Percentiles rank a stretch among this genome's conserved stretches.
These are phyloP conservation scores for Fusarium armeniacum DNA, from an alignment of 2,329 filamentous ascomycete genomes.

Conservation along the genomic window DNA sequence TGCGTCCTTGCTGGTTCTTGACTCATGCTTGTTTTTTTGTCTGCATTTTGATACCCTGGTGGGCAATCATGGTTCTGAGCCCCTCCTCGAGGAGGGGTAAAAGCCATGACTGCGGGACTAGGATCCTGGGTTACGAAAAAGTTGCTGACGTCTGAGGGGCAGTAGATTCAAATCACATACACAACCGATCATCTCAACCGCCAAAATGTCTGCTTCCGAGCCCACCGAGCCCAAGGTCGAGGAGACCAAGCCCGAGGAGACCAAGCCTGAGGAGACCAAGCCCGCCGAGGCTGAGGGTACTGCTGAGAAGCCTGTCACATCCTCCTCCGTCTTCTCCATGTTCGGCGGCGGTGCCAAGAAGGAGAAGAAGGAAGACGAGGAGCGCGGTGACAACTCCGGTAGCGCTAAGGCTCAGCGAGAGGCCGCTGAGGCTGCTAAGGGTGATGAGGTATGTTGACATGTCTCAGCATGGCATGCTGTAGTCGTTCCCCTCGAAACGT, in stretches of 20 bases:
- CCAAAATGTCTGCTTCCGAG: slow-evolving; percentile 64
- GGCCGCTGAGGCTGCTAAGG: slow-evolving; percentile 70
- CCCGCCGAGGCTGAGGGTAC: slow-evolving; percentile 39
- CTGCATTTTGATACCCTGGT: slow-evolving; percentile 12
- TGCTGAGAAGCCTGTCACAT: slow-evolving; percentile 62
- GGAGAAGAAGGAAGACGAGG: slow-evolving; percentile 88
- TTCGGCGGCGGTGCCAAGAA: slow-evolving; percentile 98
- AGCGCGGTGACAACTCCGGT: slow-evolving; percentile 87
- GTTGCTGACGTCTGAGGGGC: slow-evolving; percentile 41
- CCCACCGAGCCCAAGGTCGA: slow-evolving; percentile 69
- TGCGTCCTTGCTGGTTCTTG: background rate
- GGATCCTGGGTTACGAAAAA: slow-evolving; percentile 18
- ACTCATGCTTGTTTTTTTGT: background rate
- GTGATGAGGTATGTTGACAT: slow-evolving; percentile 66
- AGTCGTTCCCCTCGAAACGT: slow-evolving; percentile 3
- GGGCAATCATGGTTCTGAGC: slow-evolving; percentile 36
- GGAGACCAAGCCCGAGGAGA: slow-evolving; percentile 58
- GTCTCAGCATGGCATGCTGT: slow-evolving; percentile 30
- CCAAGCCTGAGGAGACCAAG: slow-evolving; percentile 52
- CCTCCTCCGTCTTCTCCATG: slow-evolving; percentile 91
- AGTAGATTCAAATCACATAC: slow-evolving; percentile 28
- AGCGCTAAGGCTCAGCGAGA: slow-evolving; percentile 85
- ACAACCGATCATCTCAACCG: slow-evolving; percentile 34
- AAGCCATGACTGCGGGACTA: slow-evolving; percentile 41
- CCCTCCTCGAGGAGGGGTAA: slow-evolving; percentile 45